Percentiles rank a stretch among this genome's conserved stretches.
These are phyloP conservation scores for Colletotrichum melonis DNA, from an alignment of 2,329 filamentous ascomycete species.

Conservation along the genomic window DNA sequence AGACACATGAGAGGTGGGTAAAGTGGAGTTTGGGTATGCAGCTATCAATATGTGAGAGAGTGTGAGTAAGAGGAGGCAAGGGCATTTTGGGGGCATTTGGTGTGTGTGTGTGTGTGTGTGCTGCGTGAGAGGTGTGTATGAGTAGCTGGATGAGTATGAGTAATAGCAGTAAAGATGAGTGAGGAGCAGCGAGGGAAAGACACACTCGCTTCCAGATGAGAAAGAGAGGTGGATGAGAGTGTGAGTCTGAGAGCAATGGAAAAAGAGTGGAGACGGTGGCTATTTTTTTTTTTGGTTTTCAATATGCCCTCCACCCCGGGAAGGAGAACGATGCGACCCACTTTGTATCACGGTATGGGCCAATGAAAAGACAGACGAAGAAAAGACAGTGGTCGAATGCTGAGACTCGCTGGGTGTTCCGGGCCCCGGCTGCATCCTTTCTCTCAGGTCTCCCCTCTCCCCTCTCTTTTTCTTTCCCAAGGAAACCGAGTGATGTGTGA, in stretches of 20 bases:
- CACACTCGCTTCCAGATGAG: not conserved
- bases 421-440: conserved; percentile 24
- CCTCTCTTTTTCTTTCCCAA: not conserved
- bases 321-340: conserved; percentile 13
- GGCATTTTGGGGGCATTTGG: not conserved
- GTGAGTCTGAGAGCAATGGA: not conserved
- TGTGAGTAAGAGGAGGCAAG: not conserved
- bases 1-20: not conserved
- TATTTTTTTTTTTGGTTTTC: conserved; percentile 16
- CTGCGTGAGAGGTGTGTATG: not conserved
- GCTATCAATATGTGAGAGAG: not conserved
- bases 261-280: conserved; percentile 6
- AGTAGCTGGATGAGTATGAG: conserved; percentile 2
- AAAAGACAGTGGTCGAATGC: conserved; percentile 30
- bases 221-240: not conserved
- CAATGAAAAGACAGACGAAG: conserved; percentile 15
- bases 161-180: conserved; percentile 1
- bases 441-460: not conserved
- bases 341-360: not conserved
- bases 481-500: not conserved
- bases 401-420: conserved; percentile 34
- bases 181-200: conserved; percentile 8
- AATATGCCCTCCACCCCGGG: conserved; percentile 12
- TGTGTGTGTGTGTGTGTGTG: not conserved
- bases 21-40: not conserved